These are phyloP conservation scores for Bondarzewia mesenterica DNA, from an alignment of 1,284 basidiomycete genomes.

Conservation along the genomic window DNA sequence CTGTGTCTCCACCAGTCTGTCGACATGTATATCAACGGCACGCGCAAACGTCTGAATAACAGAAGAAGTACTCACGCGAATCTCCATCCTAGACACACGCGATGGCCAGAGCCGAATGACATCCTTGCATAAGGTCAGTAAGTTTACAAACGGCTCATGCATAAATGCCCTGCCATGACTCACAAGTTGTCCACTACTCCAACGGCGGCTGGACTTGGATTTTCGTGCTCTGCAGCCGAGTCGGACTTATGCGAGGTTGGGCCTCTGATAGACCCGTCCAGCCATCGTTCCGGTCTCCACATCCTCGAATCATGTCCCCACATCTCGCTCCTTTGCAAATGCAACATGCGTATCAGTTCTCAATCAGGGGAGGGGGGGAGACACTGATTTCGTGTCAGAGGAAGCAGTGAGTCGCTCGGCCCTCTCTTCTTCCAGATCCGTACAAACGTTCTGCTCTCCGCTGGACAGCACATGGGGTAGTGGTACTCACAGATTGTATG, in stretches of 20 bases:
- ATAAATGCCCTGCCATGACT: no score
- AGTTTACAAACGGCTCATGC: no score
- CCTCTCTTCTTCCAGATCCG: no score
- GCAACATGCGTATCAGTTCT: background rate
- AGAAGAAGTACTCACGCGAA: constrained; percentile 26
- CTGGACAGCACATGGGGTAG: background rate
- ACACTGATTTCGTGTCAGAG: no score
- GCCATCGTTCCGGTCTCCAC: constrained; percentile 46
- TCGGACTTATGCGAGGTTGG: constrained; percentile 4
- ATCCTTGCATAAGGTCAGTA: constrained; percentile 23
- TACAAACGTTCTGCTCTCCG: no score
- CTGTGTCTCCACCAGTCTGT: background rate
- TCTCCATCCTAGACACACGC: constrained; percentile 43
- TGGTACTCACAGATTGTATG: constrained; percentile 26
- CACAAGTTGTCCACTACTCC: constrained; percentile 34
- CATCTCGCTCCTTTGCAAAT: constrained; percentile 23
- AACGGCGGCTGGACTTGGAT: constrained; percentile 18
- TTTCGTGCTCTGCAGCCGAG: background rate
- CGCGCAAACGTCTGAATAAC: no score
- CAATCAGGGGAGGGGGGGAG: no score
- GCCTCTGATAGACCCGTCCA: constrained; percentile 26
- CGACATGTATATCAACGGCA: no score
- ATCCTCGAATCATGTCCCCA: constrained; percentile 43
- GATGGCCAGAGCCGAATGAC: constrained; percentile 41
- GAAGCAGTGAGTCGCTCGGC: no score